phyloP scores from a whole-genome alignment of 139 green algal species.

The Volvox reticuliferus region DNA sequence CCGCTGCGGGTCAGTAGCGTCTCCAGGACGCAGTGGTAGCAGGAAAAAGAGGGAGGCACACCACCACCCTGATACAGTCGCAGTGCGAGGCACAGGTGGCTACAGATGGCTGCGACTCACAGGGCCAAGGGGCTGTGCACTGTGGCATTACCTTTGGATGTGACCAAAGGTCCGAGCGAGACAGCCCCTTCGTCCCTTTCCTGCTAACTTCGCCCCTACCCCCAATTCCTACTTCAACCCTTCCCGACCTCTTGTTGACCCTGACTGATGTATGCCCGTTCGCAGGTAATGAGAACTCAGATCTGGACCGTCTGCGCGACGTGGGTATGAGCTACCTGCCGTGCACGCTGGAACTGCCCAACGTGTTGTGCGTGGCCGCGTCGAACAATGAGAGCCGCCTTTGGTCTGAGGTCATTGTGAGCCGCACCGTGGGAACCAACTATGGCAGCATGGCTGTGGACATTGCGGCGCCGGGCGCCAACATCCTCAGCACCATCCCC shows the following conservation, averaged over 20 bases:
- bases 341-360: background rate
- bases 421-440: constrained; percentile 2
- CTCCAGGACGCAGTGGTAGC: no score
- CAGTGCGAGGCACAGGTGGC: no score
- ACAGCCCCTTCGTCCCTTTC: no score
- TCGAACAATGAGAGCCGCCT: background rate
- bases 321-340: background rate
- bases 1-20: background rate
- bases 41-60: background rate
- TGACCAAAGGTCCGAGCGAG: no score
- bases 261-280: background rate
- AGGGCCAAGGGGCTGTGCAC: no score
- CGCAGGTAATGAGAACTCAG: constrained; percentile 22
- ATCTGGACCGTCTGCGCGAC: background rate
- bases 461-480: background rate
- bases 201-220: no score
- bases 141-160: no score
- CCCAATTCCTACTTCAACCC: background rate
- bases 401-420: background rate
- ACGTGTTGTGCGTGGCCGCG: constrained; percentile 12
- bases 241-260: background rate
- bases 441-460: background rate
- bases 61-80: background rate
- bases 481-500: background rate
- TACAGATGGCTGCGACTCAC: no score